Evolutionary conservation across 2,329 filamentous ascomycete genomes (phyloP), one percentile per base, ranked within the genome.

Genomic region (Monilinia vaccinii-corymbosi): DNA sequence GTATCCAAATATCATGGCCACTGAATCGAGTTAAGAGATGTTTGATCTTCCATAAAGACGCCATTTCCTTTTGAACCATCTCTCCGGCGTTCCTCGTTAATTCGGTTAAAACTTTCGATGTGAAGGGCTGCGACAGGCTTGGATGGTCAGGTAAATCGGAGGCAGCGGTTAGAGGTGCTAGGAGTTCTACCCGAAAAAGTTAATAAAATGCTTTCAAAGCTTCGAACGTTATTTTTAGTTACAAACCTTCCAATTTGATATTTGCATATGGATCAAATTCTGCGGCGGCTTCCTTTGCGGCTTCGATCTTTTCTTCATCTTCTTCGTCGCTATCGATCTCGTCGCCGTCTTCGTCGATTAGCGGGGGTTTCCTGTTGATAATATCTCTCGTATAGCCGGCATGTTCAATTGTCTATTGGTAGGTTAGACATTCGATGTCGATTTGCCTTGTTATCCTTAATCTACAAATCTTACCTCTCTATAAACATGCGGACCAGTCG

Each of bases 321-420:
- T 88, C 85, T 61, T 90, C 86, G 63, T 86, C 84, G 70, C 83
- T 87, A 46, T 90, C 86, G 59, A 91, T 77, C 64, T 89, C 84
- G 70, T 88, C 91, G 64, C 89, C 89, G 67, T 93, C 88, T 49
- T 89, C 84, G 73, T 93, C 89, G 65, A 89, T 77, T 50, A 89
- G 77, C 13, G 83, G 81, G 6, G 87, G 87, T 67, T 91, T 93
- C 65, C 82, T 83, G 72, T 84, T 83, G 64, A 95, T 84, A 65
- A 92, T 89, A 58, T 84, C 79, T 70, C 90, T 81, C 61, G 81
- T 78, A 70, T 87, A 86, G 61, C 89, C 89, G 38, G 83, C 87
- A 71, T 91, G 88, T 60, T 89, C 85, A 67, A 91, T 81, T 66
- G 79, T 78, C 87, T 91, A 70, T 46, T n/a, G 40, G 25, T 61